Evolutionary conservation across 805 yeast genomes (phyloP), one percentile per base, ranked within the genome.

Genomic region (Wickerhamomyces alni): DNA sequence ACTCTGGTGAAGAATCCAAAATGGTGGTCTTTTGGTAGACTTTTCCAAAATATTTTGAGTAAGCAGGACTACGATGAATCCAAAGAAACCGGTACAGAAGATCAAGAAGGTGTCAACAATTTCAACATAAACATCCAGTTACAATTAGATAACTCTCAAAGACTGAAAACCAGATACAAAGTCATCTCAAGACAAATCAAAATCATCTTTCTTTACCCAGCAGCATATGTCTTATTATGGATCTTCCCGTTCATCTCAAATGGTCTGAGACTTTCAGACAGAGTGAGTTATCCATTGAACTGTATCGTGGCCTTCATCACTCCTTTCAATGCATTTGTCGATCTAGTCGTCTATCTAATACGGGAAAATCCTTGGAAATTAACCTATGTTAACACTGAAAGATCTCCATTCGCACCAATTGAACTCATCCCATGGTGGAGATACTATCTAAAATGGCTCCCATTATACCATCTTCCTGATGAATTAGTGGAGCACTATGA

Each of bases 161-260:
- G 71, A 43, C 79, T 87, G 57, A 73, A 81, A 43, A 63, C 70
- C 29, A 67, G 93, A 16, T 79, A 87, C 47, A 61, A 71, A 22
- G 72, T 74, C 45, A 84, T 88, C 37, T 78, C 82, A 55, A 77
- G 79, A 41, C 95, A 88, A 62, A 78, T 86, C 73, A 79, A 79
- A 51, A 70, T 82, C 25, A 81, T 88, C 35, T 87, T 88, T 59
- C 69, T 88, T 34, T 88, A 88, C 56, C 97, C 97, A 3, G 63
- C 82, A 31, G 82, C 95, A 2, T 88, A 87, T 59, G 69, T 87
- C 42, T 67, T 83, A 21, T 61, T 87, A 35, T 88, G 97, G 97
- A 54, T 82, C 17, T 80, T 84, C 47, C 96, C 96, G 2, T 74
- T 86, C 44, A 72, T 81, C 5, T 67, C 76, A 27, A 84, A 82